Conservation (phyloP, 2,329 filamentous ascomycete species). For the Thielaviopsis populi region DNA sequence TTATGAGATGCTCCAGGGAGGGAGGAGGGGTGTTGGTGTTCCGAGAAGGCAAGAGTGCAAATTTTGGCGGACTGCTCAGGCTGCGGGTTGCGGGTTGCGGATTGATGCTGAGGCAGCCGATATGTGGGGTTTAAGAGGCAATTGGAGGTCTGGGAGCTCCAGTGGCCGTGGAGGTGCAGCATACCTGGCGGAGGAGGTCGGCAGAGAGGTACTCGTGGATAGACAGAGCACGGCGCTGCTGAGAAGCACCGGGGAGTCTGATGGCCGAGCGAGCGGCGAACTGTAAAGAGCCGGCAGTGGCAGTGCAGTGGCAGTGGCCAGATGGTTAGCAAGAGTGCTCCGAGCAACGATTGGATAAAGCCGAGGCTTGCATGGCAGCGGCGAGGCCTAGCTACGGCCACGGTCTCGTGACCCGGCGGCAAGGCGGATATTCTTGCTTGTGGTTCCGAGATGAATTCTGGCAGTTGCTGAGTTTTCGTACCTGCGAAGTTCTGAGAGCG, state of each 20-base stretch:
- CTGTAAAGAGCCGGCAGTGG: constrained; percentile 19
- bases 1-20: constrained; percentile 47
- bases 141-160: not conserved
- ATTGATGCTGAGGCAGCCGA: not conserved
- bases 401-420: not conserved
- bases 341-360: constrained; percentile 11
- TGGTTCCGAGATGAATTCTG: not conserved
- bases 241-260: constrained; percentile 48
- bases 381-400: constrained; percentile 4
- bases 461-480: not conserved
- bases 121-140: not conserved
- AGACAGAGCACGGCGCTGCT: constrained; percentile 79
- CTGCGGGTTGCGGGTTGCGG: not conserved
- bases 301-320: constrained; percentile 16
- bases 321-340: constrained; percentile 10
- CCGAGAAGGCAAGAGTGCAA: not conserved
- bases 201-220: constrained; percentile 98
- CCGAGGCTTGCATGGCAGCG: constrained; percentile 16
- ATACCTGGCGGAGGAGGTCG: constrained; percentile 66
- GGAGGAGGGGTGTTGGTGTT: constrained; percentile 30
- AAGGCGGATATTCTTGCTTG: not conserved
- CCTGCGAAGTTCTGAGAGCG: constrained; percentile 15
- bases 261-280: constrained; percentile 28
- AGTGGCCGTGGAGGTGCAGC: not conserved
- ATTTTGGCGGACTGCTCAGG: not conserved